Evolutionary conservation across 768 basidiomycete genomes (phyloP), one percentile per base, ranked within the genome.

Genomic region (Thelephora aurantiotincta): DNA sequence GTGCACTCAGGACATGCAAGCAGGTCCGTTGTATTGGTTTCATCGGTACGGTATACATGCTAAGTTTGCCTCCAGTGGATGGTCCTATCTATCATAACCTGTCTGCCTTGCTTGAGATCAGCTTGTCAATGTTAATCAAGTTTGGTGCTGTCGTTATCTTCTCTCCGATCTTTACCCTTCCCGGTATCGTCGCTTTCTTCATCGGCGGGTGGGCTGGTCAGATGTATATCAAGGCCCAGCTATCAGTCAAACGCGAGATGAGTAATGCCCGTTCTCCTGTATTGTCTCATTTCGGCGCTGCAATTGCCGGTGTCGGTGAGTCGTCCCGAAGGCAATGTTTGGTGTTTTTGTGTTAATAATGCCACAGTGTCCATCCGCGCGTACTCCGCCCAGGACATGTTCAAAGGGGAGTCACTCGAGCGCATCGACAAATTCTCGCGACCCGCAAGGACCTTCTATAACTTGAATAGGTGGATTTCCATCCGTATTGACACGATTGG

Each of bases 1-100:
- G 44, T 76, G 75, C 57, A 83, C 81, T 1, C 74, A 79, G 47
- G 82, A 84, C 56, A 79, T 82, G 18, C 64, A 63, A 43, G 56
- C 62, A 12, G 48, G 63, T 63, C 48, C 20, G 58, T 35, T 4
- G 9, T 19, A 42, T 2, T 6, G 26, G 19, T 18, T 12, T 33
- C 0, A 1, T n/a, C 11, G 12, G 18, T 18, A 7, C 19, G 1
- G 13, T n/a, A 33, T 11, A 1, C 33, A 36, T 41, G 43, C 46
- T 53, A 33, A 45, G 13, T 11, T 11, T 22, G 36, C 7, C 47
- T 33, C 33, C 42, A 61, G 66, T 70, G 38, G 68, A 70, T 49
- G 66, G 60, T 6, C 61, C 60, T 3, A 48, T 67, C 37, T 48
- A 60, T 2, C 50, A 55, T 23, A 46, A 43, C 22, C 52, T 69